These are phyloP conservation scores for Blepharisma japonicum DNA, from an alignment of 73 alveolate genomes.

Conservation along the genomic window DNA sequence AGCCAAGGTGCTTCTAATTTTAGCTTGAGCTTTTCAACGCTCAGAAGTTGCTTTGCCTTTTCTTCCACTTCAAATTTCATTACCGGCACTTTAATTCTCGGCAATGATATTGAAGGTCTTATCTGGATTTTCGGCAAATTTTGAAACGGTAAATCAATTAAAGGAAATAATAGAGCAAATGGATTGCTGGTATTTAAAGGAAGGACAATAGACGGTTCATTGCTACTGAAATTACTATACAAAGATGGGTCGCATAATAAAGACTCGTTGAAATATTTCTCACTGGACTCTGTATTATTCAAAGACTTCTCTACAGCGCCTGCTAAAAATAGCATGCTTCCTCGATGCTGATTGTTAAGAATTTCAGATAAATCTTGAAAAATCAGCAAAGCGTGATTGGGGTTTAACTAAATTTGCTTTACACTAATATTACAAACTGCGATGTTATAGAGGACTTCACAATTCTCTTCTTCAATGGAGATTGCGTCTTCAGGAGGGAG, in stretches of 20 bases:
- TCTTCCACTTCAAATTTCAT: constrained; percentile 6
- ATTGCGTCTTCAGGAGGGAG: constrained; percentile 10
- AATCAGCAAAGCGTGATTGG: not conserved
- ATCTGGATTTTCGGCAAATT: not conserved
- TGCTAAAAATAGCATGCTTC: constrained; percentile 17
- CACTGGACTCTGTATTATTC: constrained; percentile 3
- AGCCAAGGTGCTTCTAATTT: constrained; percentile 12
- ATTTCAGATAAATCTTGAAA: constrained; percentile 13
- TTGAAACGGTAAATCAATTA: not conserved
- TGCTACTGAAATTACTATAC: not conserved
- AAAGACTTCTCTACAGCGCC: not conserved
- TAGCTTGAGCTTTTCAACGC: not conserved
- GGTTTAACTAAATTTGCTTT: not conserved
- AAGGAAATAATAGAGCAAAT: constrained; percentile 18
- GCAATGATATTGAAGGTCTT: constrained; percentile 21
- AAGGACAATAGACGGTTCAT: not conserved
- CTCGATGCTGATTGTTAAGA: constrained; percentile 3
- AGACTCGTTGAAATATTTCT: constrained; percentile 9
- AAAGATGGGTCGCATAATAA: constrained; percentile 1
- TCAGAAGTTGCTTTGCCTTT: not conserved
- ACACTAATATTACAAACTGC: constrained; percentile 15
- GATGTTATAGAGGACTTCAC: constrained; percentile 23
- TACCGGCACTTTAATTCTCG: not conserved
- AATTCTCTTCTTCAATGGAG: constrained; percentile 18
- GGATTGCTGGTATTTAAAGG: constrained; percentile 13